Evolutionary conservation across 1,284 basidiomycete species (phyloP), one percentile per base, ranked within the genome.

Genomic region (Malassezia sympodialis): DNA sequence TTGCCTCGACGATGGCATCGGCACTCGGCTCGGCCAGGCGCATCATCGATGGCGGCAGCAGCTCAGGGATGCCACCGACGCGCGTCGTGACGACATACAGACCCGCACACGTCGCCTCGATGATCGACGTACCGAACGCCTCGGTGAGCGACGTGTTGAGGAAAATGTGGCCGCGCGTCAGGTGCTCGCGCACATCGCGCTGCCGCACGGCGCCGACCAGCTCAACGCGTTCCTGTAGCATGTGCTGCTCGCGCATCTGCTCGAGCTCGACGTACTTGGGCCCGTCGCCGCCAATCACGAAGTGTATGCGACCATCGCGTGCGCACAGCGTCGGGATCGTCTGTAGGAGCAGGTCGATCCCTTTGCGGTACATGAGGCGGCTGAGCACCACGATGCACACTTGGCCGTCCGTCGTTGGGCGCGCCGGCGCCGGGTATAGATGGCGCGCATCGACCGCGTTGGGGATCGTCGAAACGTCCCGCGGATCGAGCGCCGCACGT

Each of bases 101-200:
- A 0, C 94, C 94, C 0, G 88, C 83, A 63, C 87, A 91, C 0
- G 94, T 94, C 0, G 94, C 94, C 78, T 99, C 94, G 45, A 98
- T 81, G 62, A 94, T 90, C 8, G 87, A 86, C 61, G 93, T 98
- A 0, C 94, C 93, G 67, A 99, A 99, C 0, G 94, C 83, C 75
- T 99, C 93, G 0, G 93, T 99, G 19, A 99, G 80, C 0, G 88
- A 91, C 0, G 93, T 93, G 73, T 93, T 94, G 77, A 98, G 80
- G 76, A 88, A 96, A 60, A 99, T 91, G 8, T 88, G 80, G 0
- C 91, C 90, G 45, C 83, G 81, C 8, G 80, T 78, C 19, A 98
- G 80, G 21, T 96, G 83, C 87, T 82, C 80, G 44, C 82, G 81
- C 17, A 96, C 94, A 53, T 93, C 85, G 24, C 82, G 82, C 53